Evolutionary conservation across 148 eudicot genomes (phyloP).

Genomic region (Polygonum aviculare): DNA sequence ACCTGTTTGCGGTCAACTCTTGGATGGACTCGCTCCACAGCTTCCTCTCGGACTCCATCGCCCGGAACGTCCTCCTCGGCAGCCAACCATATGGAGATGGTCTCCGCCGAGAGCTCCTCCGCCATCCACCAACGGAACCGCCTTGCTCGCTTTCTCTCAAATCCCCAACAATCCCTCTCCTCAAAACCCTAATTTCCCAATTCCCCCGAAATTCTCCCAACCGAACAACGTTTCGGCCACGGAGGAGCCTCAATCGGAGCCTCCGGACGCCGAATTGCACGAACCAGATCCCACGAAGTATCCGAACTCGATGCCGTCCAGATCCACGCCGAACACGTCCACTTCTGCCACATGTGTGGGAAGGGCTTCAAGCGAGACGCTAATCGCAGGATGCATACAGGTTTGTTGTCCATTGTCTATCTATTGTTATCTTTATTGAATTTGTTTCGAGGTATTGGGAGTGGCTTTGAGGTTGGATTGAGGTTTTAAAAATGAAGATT

Average conservation of each 20-base stretch:
- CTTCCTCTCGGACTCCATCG: slow-evolving; percentile 50
- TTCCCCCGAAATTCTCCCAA: neutral
- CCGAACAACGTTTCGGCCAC: neutral
- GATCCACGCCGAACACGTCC: slow-evolving; percentile 61
- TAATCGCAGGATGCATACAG: slow-evolving; percentile 66
- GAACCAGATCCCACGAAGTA: slow-evolving; percentile 24
- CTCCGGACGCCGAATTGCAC: slow-evolving; percentile 12
- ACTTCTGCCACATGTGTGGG: slow-evolving; percentile 66
- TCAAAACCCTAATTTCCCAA: neutral
- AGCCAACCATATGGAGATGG: slow-evolving; percentile 27
- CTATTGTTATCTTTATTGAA: no score
- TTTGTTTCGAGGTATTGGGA: no score
- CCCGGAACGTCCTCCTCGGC: slow-evolving; percentile 25
- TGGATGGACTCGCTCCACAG: slow-evolving; percentile 54
- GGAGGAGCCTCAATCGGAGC: slow-evolving; percentile 9
- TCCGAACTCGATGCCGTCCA: slow-evolving; percentile 64
- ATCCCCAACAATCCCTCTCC: slow-evolving; percentile 6
- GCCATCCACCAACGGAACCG: slow-evolving; percentile 62
- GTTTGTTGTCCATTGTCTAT: no score
- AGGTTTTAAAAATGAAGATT: no score
- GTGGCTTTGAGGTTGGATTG: no score
- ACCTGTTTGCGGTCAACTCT: slow-evolving; percentile 41
- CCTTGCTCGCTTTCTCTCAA: slow-evolving; percentile 44
- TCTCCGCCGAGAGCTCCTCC: slow-evolving; percentile 49
- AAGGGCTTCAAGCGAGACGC: slow-evolving; percentile 71